Percentiles rank a stretch among this genome's conserved stretches.
Conservation (phyloP, 306 rosid species). For the Malus orientalis region DNA sequence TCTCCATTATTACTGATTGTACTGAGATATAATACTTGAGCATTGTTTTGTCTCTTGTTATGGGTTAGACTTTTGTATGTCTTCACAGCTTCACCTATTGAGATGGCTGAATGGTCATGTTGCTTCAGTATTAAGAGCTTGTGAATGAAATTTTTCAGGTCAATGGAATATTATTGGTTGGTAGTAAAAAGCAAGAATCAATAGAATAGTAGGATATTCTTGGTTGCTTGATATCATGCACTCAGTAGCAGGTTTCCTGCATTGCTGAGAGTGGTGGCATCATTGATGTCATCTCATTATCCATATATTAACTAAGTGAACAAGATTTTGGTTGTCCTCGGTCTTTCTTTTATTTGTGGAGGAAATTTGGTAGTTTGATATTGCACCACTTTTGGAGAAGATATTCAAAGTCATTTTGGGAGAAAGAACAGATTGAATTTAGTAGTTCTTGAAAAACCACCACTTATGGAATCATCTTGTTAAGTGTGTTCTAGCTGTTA, state of each 20-base stretch:
- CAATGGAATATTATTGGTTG: neutral
- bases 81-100: neutral
- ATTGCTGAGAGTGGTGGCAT: neutral
- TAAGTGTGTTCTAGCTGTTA: neutral
- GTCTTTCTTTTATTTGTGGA: neutral
- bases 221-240: neutral
- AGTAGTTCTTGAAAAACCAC: neutral
- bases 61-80: constrained; percentile 4
- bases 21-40: neutral
- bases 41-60: neutral
- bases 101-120: neutral
- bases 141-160: neutral
- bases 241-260: neutral
- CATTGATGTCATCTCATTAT: neutral
- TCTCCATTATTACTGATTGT: neutral
- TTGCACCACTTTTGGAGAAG: neutral
- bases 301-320: neutral
- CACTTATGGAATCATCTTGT: neutral
- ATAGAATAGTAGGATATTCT: neutral
- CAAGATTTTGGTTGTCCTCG: neutral
- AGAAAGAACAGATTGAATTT: neutral
- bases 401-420: neutral
- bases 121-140: neutral
- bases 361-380: neutral
- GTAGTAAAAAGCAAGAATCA: neutral